Evolutionary conservation across 768 basidiomycete genomes (phyloP).

Genomic region (Suillus subalutaceus): DNA sequence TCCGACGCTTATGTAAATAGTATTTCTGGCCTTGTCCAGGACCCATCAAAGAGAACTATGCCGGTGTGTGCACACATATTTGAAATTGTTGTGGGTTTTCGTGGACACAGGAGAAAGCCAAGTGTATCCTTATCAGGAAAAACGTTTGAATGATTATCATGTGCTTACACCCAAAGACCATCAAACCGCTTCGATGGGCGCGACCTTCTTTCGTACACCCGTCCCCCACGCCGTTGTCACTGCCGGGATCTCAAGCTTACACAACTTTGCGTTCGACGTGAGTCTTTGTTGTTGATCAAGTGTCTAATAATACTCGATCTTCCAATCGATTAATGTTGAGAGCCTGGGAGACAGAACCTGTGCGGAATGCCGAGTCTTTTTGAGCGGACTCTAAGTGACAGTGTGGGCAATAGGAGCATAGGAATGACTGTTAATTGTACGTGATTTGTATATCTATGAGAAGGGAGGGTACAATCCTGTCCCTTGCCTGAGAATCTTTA

Average conservation of each 20-base stretch:
- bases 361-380: slow-evolving; percentile 16
- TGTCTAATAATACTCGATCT: slow-evolving; percentile 15
- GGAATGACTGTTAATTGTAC: slow-evolving; percentile 22
- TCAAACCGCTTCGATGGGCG: slow-evolving; percentile 17
- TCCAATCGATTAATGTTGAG: slow-evolving; percentile 19
- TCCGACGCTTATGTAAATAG: not conserved
- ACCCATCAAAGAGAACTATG: not conserved
- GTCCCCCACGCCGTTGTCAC: slow-evolving; percentile 10
- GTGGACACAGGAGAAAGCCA: not conserved
- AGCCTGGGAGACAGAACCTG: slow-evolving; percentile 29
- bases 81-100: not conserved
- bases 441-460: slow-evolving; percentile 26
- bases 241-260: slow-evolving; percentile 19
- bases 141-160: not conserved
- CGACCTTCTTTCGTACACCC: slow-evolving; percentile 18
- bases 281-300: slow-evolving; percentile 20
- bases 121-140: not conserved
- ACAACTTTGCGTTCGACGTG: slow-evolving; percentile 25
- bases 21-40: not conserved
- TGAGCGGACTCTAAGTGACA: slow-evolving; percentile 14
- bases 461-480: slow-evolving; percentile 15
- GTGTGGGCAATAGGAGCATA: slow-evolving; percentile 16
- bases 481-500: slow-evolving; percentile 29
- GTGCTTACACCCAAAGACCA: slow-evolving; percentile 6
- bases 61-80: not conserved